Evolutionary conservation across 169 alveolate genomes (phyloP).

Genomic region (Eimeria sp.): DNA sequence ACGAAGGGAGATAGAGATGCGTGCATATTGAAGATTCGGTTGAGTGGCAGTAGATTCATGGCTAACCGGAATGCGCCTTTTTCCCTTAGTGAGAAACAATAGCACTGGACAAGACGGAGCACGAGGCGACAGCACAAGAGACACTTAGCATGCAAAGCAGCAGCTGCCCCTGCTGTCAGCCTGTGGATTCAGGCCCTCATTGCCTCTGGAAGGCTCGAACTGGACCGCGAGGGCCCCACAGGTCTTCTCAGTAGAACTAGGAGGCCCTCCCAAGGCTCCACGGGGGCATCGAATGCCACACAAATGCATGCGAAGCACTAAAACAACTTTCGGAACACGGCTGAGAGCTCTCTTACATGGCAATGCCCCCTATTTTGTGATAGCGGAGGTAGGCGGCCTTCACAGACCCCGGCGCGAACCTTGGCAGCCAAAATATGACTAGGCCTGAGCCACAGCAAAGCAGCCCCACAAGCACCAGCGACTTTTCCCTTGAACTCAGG

Average conservation of each 20-base stretch:
- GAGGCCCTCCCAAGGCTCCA: background rate
- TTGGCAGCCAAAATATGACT: slow-evolving; percentile 68
- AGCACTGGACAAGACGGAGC: background rate
- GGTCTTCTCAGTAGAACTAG: background rate
- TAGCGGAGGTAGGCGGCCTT: slow-evolving; percentile 54
- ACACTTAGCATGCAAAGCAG: background rate
- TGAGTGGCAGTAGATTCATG: too few species aligned
- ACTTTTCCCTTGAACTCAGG: background rate
- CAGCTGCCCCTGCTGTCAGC: background rate
- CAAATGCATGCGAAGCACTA: background rate
- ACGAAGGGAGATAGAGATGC: too few species aligned
- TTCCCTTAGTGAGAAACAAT: background rate
- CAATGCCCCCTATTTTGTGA: slow-evolving; percentile 70
- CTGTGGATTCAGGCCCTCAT: background rate
- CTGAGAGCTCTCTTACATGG: background rate
- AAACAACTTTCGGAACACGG: background rate
- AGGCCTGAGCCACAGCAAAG: slow-evolving; percentile 4
- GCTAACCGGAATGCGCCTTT: background rate
- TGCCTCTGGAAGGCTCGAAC: background rate
- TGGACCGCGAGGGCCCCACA: background rate
- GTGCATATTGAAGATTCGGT: too few species aligned
- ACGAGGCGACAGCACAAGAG: background rate
- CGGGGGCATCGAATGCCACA: background rate
- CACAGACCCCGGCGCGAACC: slow-evolving; percentile 37
- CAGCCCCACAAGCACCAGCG: background rate